Base-by-base conservation (phyloP, 495 filamentous ascomycete species). In the Tuber umbilicatum region DNA sequence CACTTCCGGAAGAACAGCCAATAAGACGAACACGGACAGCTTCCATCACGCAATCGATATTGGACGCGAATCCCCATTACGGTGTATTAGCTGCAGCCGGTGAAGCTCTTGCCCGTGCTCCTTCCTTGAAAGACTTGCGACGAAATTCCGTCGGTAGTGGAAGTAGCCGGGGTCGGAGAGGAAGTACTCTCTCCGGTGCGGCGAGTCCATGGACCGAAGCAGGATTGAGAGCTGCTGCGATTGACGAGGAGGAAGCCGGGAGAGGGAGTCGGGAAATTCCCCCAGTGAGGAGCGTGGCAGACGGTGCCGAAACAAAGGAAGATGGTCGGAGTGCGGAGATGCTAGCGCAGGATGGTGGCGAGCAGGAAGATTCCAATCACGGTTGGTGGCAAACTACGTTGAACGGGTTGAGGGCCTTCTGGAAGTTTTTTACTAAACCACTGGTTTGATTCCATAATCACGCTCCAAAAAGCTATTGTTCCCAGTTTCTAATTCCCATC, bases 51-150 rank as follows among this genome's bases (percentile, higher is more conserved):
- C 76, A 81, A 19, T 79, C 79, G 47, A 41, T 84, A 31, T 70
- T 83, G 1, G 83, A 84, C 69, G 68, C 82, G 19, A 83, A 83
- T 47, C 83, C 83, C 0, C 83, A 84, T 69, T 76, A 79, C 31
- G 82, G 83, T 16, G 79, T 84, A 72, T 82, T 82, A 68, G 81
- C 81, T 42, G 82, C 83, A 1, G 83, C 83, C 7, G 83, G 83
- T 14, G 82, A 83, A 27, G 82, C 76, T 2, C 76, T 84, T 67
- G 81, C 83, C 5, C 80, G 80, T 31, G 82, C 81, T 7, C 83
- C 83, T 0, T 80, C 79, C 0, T 70, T 83, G 31, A 82, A 60
- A 21, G 83, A 84, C 16, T 75, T 84, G 21, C 81, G 83, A 4
- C 67, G 76, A 39, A 73, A 74, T 7, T 73, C 78, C 5, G 72